Base-by-base conservation (phyloP, 1,284 basidiomycete species). In the Vanrija sp. region DNA sequence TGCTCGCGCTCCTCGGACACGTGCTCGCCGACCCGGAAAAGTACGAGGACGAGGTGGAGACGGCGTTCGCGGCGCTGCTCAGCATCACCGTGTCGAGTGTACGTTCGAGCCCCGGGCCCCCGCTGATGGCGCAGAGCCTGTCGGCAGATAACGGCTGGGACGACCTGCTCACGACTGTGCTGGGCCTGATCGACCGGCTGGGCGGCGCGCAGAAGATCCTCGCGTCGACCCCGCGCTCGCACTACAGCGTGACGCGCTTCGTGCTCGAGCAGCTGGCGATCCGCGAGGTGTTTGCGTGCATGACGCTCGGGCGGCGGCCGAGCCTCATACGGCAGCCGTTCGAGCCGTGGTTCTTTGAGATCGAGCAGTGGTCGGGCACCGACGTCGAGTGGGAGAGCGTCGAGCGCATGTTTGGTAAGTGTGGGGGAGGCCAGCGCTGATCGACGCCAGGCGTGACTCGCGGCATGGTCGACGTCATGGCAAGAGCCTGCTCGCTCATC, bases 91-190 rank as follows among this genome's bases (percentile, higher is more conserved):
- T 73, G 15, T 66, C 69, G 1, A 68, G 67, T 47, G 70, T 71
- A 52, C 54, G 71, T 67, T 4, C 9, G n/a, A n/a, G n/a, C n/a
- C 1, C 18, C 24, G 20, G 4, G 4, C 24, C 6, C 16, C 25
- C 23, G 8, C 43, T 8, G 3, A 4, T 15, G 7, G 31, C 23
- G 65, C 64, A 67, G 65, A 56, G 57, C 1, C 63, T 75, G 2
- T 69, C 69, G 6, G 70, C 71, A 2, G 71, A 73, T 44, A 65
- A 67, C 39, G 64, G 66, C 7, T 75, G 71, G 72, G 68, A 73
- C 37, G 66, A 69, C 18, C 61, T 72, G 27, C 61, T 74, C 20
- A 61, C 61, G 9, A 57, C 64, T 2, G 69, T 69, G 1, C 51
- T 70, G 4, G 41, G 45, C 9, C 61, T 73, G 1, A 64, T 74